Evolutionary conservation across 768 basidiomycete genomes (phyloP).

Genomic region (Ramaria sp.): DNA sequence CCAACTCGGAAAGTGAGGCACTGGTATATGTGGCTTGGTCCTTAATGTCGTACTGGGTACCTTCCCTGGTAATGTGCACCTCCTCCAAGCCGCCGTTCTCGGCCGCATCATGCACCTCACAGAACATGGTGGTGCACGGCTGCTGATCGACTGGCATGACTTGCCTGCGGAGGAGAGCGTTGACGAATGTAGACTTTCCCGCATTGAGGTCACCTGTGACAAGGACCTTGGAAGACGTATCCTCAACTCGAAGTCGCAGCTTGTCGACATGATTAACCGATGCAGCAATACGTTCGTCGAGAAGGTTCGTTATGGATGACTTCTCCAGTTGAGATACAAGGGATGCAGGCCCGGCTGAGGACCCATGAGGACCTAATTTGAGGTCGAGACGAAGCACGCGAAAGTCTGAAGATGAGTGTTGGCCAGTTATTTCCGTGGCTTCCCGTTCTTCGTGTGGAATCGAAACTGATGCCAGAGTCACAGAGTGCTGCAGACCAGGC

Average conservation of each 20-base stretch:
- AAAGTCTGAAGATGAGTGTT: conserved; percentile 48
- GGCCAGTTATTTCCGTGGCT: conserved; percentile 17
- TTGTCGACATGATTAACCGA: conserved; percentile 74
- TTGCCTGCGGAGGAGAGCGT: conserved; percentile 80
- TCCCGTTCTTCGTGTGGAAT: conserved; percentile 23
- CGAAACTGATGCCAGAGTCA: conserved; percentile 36
- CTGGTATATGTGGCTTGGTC: conserved; percentile 73
- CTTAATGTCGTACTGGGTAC: conserved; percentile 50
- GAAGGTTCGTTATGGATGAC: conserved; percentile 80
- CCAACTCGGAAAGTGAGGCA: conserved; percentile 56
- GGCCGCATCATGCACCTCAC: conserved; percentile 86
- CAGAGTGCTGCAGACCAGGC: conserved; percentile 42
- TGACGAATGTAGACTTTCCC: conserved; percentile 97
- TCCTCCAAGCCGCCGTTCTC: conserved; percentile 77
- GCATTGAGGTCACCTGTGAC: conserved; percentile 98
- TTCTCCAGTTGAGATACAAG: conserved; percentile 91
- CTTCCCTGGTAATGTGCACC: conserved; percentile 71
- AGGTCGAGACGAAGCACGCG: conserved; percentile 87
- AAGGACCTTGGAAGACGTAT: conserved; percentile 90
- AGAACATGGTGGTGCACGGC: conserved; percentile 94
- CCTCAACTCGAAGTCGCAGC: conserved; percentile 77
- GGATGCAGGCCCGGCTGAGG: conserved; percentile 44
- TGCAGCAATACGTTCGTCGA: conserved; percentile 73
- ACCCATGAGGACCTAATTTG: conserved; percentile 70
- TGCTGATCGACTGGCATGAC: conserved; percentile 98